Evolutionary conservation across 306 rosid genomes (phyloP).

Genomic region (Pyrus bretschneideri): DNA sequence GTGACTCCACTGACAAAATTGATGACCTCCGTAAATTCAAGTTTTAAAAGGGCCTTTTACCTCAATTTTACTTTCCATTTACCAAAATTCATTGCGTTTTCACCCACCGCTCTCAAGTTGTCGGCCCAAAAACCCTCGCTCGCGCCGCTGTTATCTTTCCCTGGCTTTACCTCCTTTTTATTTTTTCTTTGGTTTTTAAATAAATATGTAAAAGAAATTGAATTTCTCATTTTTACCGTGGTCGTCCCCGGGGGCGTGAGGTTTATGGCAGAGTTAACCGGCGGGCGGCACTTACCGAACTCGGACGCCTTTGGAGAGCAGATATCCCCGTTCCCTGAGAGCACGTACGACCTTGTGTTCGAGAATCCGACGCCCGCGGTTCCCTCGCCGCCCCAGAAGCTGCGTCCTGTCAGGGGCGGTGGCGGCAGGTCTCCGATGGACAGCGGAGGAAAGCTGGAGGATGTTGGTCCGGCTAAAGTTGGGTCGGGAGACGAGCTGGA

Average conservation of each 20-base stretch:
- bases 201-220: neutral
- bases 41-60: slow-evolving; percentile 16
- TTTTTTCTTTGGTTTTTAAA: neutral
- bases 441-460: neutral
- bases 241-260: neutral
- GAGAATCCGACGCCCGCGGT: slow-evolving; percentile 18
- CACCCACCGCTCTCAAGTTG: slow-evolving; percentile 18
- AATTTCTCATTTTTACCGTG: slow-evolving; percentile 1
- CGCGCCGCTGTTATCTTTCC: slow-evolving; percentile 18
- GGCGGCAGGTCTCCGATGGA: slow-evolving; percentile 26
- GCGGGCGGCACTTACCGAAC: slow-evolving; percentile 21
- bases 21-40: neutral
- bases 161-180: neutral
- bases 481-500: slow-evolving; percentile 31
- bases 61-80: slow-evolving; percentile 19
- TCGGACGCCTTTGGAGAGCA: slow-evolving; percentile 41
- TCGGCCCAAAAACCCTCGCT: slow-evolving; percentile 20
- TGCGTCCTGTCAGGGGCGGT: slow-evolving; percentile 67
- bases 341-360: slow-evolving; percentile 56
- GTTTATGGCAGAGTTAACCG: slow-evolving; percentile 35
- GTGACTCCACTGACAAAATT: neutral
- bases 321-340: slow-evolving; percentile 62
- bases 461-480: slow-evolving; percentile 6
- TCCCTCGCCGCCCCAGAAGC: slow-evolving; percentile 60
- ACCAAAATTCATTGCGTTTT: slow-evolving; percentile 22